Evolutionary conservation across 768 basidiomycete species (phyloP).

Genomic region (Leccinum boreale): DNA sequence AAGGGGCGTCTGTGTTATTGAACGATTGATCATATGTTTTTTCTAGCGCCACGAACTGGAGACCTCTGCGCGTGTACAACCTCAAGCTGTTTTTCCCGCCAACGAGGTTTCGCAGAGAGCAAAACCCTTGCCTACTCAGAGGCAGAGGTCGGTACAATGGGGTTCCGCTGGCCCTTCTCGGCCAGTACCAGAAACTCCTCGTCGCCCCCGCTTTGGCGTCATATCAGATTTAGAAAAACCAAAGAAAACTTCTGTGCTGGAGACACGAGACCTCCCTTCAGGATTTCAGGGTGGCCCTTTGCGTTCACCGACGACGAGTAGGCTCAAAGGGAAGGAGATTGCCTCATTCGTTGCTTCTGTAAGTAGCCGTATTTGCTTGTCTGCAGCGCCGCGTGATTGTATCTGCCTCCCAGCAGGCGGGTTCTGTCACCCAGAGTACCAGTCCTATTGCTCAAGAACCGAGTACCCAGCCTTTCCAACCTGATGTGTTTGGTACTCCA

Average conservation of each 20-base stretch:
- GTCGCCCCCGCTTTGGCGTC: conserved; percentile 33
- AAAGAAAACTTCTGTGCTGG: conserved; percentile 11
- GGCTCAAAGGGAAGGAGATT: conserved; percentile 20
- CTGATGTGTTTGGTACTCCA: conserved; percentile 21
- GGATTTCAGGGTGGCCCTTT: conserved; percentile 22
- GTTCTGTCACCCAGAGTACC: conserved; percentile 21
- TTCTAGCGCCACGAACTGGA: conserved; percentile 68
- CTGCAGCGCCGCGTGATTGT: background rate
- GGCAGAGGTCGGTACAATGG: conserved; percentile 34
- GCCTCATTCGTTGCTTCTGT: conserved; percentile 2
- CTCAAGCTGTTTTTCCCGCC: conserved; percentile 44
- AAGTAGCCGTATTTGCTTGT: conserved; percentile 1
- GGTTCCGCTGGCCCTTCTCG: conserved; percentile 27
- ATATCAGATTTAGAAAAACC: conserved; percentile 24
- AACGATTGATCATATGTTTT: conserved; percentile 12
- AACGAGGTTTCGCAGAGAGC: conserved; percentile 42
- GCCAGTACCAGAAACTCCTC: conserved; percentile 35
- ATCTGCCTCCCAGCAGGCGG: conserved; percentile 1
- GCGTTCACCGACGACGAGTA: conserved; percentile 16
- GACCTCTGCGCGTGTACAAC: conserved; percentile 48
- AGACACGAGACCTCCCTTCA: conserved; percentile 23
- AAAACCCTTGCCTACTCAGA: conserved; percentile 38
- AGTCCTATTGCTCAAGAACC: conserved; percentile 19
- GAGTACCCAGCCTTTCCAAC: conserved; percentile 8
- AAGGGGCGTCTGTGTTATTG: conserved; percentile 17